phyloP scores from a whole-genome alignment of 1,139 yeast species.

The Groenewaldozyma sp. region DNA sequence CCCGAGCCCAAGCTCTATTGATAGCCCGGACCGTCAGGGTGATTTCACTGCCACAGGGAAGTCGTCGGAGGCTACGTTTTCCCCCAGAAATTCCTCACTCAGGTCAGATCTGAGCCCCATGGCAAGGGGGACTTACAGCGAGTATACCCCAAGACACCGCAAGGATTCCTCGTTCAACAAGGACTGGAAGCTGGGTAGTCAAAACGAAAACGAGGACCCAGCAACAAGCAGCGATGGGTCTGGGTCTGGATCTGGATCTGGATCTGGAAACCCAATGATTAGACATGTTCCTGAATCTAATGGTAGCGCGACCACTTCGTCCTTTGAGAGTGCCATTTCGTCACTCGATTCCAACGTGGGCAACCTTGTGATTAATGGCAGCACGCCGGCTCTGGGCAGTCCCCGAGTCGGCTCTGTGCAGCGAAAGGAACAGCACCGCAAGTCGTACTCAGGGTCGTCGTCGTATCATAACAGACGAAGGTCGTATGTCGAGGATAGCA shows the following conservation, averaged over 20 bases:
- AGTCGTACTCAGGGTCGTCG: conserved; percentile 3
- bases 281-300: background rate
- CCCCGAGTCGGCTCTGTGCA: background rate
- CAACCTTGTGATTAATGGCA: background rate
- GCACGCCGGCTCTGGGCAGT: conserved; percentile 1
- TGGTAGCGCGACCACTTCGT: background rate
- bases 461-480: conserved; percentile 1
- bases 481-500: conserved; percentile 7
- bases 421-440: background rate
- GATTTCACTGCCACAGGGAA: too few species aligned
- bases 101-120: background rate
- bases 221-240: background rate
- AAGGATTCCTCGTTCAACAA: conserved; percentile 21
- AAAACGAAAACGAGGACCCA: background rate
- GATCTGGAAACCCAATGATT: background rate
- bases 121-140: background rate
- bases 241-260: background rate
- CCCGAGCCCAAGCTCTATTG: background rate
- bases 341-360: background rate
- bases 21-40: background rate
- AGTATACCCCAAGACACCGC: conserved; percentile 3
- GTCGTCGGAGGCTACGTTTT: background rate
- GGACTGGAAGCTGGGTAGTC: conserved; percentile 15
- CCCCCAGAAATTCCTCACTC: conserved; percentile 1
- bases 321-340: conserved; percentile 1